Evolutionary conservation across 2,329 filamentous ascomycete genomes (phyloP).

Genomic region (Aspergillus persii): DNA sequence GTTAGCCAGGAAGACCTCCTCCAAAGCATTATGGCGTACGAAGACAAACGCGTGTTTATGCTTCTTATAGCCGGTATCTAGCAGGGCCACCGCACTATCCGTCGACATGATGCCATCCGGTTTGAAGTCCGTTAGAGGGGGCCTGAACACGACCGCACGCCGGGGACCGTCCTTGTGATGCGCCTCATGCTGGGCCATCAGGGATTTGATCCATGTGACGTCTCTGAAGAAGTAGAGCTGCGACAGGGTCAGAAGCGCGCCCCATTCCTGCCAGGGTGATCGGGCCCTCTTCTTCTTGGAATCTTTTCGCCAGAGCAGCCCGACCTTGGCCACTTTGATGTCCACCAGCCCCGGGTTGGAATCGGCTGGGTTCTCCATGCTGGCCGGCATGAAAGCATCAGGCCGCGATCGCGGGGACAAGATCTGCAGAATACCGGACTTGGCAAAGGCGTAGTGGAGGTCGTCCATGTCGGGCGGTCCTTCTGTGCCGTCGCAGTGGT

Average conservation of each 20-base stretch:
- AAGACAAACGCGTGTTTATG: constrained; percentile 96
- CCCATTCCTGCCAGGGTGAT: constrained; percentile 99
- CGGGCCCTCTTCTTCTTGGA: constrained; percentile 88
- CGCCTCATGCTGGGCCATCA: constrained; percentile 83
- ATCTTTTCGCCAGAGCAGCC: constrained; percentile 91
- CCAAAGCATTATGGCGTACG: constrained; percentile 78
- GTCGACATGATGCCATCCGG: constrained; percentile 92
- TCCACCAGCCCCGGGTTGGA: constrained; percentile 91
- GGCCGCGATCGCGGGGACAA: constrained; percentile 90
- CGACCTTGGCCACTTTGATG: constrained; percentile 96
- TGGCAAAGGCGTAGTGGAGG: constrained; percentile 84
- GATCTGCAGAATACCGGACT: constrained; percentile 89
- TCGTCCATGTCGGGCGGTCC: constrained; percentile 74
- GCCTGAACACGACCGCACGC: constrained; percentile 82
- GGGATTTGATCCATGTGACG: constrained; percentile 82
- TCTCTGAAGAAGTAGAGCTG: constrained; percentile 97
- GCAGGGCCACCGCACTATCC: constrained; percentile 82
- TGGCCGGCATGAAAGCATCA: constrained; percentile 92
- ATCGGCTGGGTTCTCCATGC: constrained; percentile 78
- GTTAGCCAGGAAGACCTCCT: constrained; percentile 89
- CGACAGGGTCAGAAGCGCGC: constrained; percentile 91
- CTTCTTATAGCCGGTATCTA: constrained; percentile 81
- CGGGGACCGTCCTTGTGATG: constrained; percentile 76
- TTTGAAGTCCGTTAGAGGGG: constrained; percentile 87
- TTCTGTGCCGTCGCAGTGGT: constrained; percentile 78